Percentiles rank a stretch among this genome's conserved stretches.
These are phyloP conservation scores for Lasiodiplodia citricola DNA, from an alignment of 2,329 filamentous ascomycete species.

Conservation along the genomic window DNA sequence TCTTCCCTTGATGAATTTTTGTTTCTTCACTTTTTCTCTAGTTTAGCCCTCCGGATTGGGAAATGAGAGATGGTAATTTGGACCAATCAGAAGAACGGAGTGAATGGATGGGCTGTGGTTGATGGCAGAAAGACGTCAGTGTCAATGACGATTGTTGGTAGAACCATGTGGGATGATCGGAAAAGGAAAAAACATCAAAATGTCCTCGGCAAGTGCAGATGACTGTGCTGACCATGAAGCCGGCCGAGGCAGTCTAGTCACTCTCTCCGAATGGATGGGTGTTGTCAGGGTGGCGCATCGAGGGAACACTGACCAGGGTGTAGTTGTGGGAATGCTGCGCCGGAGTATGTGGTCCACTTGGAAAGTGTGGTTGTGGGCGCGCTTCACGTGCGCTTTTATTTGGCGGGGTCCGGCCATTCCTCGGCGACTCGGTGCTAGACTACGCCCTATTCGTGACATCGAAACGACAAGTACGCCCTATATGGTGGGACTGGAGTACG, in stretches of 20 bases:
- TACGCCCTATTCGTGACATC: not conserved
- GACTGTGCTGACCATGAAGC: not conserved
- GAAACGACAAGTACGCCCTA: not conserved
- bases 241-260: not conserved
- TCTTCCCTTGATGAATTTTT: not conserved
- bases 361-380: not conserved
- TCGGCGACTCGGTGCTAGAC: not conserved
- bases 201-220: not conserved
- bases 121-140: not conserved
- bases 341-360: constrained; percentile 5
- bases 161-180: not conserved
- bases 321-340: constrained; percentile 9
- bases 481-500: not conserved
- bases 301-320: constrained; percentile 18
- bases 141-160: not conserved
- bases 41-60: not conserved
- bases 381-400: constrained; percentile 11
- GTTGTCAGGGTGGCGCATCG: not conserved
- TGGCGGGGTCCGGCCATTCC: not conserved
- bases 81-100: not conserved
- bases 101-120: not conserved
- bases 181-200: not conserved
- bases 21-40: not conserved
- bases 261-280: not conserved
- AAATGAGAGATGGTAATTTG: not conserved